phyloP scores from a whole-genome alignment of 495 filamentous ascomycete species.

The Hypoxylon cercidicola region DNA sequence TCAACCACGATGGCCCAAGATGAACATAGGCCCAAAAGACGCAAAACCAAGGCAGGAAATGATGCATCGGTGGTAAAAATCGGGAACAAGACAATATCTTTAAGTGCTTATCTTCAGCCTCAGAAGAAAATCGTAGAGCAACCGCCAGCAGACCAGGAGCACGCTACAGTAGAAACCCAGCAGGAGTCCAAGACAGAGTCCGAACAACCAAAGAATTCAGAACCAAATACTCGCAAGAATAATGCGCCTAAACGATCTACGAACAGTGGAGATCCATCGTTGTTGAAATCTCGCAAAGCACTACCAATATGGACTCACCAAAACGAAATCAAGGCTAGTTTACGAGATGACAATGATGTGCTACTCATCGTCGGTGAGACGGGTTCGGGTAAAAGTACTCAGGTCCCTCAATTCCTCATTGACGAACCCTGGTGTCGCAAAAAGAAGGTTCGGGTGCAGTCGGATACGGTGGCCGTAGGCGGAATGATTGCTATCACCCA shows the following conservation, averaged over 20 bases:
- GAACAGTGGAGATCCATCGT: conserved; percentile 44
- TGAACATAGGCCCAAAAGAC: conserved; percentile 43
- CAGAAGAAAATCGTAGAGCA: conserved; percentile 45
- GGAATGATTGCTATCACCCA: conserved; percentile 96
- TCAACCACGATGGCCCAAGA: conserved; percentile 33
- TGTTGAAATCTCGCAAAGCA: conserved; percentile 58
- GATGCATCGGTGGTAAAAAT: conserved; percentile 48
- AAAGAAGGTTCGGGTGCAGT: conserved; percentile 59
- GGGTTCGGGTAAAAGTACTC: conserved; percentile 95
- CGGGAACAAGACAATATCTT: conserved; percentile 51
- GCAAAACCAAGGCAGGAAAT: conserved; percentile 41
- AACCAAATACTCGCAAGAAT: conserved; percentile 8
- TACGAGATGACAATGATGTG: conserved; percentile 74
- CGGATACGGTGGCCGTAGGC: conserved; percentile 68
- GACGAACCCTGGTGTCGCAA: conserved; percentile 81
- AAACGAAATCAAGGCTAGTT: conserved; percentile 70
- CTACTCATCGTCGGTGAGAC: conserved; percentile 93
- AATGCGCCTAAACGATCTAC: neutral
- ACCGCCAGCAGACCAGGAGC: conserved; percentile 7
- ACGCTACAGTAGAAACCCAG: conserved; percentile 10
- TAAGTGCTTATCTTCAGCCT: conserved; percentile 53
- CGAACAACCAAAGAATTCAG: neutral
- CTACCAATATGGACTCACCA: conserved; percentile 85
- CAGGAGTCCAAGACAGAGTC: conserved; percentile 14
- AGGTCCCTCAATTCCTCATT: conserved; percentile 90